These are phyloP conservation scores for Hymenoscyphus albidus DNA, from an alignment of 2,329 filamentous ascomycete species.

Conservation along the genomic window DNA sequence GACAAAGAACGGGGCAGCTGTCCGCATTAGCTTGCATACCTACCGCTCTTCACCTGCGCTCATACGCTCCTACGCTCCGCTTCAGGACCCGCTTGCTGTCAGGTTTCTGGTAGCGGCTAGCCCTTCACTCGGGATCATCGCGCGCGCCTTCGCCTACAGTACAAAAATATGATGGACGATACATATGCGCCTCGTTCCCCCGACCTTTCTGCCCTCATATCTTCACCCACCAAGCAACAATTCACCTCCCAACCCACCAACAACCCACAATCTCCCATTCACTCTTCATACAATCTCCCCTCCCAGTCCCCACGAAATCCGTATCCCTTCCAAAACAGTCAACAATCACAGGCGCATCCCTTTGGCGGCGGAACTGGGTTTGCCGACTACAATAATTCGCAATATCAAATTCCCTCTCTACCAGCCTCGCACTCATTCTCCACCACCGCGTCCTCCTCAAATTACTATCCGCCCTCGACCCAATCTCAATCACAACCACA, in stretches of 20 bases:
- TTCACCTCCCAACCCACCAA: conserved; percentile 19
- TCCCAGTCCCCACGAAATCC: conserved; percentile 17
- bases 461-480: conserved; percentile 9
- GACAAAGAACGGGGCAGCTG: conserved; percentile 4
- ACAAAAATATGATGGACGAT: conserved; percentile 25
- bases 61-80: too few species aligned
- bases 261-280: conserved; percentile 30
- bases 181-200: conserved; percentile 36
- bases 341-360: conserved; percentile 7
- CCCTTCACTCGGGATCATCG: neutral
- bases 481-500: conserved; percentile 5
- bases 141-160: conserved; percentile 6
- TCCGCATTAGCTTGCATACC: conserved; percentile 30
- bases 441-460: conserved; percentile 4
- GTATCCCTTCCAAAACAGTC: conserved; percentile 12
- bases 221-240: conserved; percentile 25
- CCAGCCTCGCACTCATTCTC: conserved; percentile 27
- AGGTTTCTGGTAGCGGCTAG: too few species aligned
- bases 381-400: conserved; percentile 17
- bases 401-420: conserved; percentile 31
- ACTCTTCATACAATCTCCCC: conserved; percentile 22
- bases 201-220: conserved; percentile 33
- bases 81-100: conserved; percentile 7
- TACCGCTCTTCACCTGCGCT: conserved; percentile 15
- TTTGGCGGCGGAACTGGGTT: conserved; percentile 18